Base-by-base conservation (phyloP, 495 filamentous ascomycete species). In the Neurospora sp. region DNA sequence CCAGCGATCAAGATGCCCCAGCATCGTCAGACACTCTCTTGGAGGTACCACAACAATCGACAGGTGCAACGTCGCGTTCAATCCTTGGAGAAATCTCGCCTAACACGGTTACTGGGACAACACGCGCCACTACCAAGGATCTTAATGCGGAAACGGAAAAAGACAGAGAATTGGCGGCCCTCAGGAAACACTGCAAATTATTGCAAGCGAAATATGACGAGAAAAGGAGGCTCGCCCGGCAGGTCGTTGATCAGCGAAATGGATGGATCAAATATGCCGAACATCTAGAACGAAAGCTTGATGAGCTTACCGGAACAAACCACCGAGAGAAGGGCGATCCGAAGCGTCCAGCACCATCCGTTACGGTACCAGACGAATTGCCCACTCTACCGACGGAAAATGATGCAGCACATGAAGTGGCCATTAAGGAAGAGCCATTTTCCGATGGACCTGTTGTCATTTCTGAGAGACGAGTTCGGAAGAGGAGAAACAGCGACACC, bases 391-490 rank as follows among this genome's bases (percentile, higher is more conserved):
- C 74, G 8, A 53, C 69, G 9, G 47, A 16, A 16, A 53, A 70
- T 8, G 18, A 1, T 7, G 38, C 44, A 18, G 53, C 47, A 14
- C 12, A 70, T 3, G 53, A 40, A 16, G 73, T 82, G 31, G 69
- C 16, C 3, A 76, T 85, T 39, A 85, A 86, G 70, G 22, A 74
- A 27, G 84, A 86, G 40, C 81, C 81, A 16, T 82, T 80, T 53
- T 86, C 85, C 9, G 85, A 88, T 73, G 73, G 73, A 18, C 81
- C 83, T 0, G 74, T 83, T 35, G 68, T 86, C n/a, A 77, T 86
- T 12, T 85, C 77, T 16, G 84, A 85, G 71, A 82, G 81, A n/a
- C 73, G 69, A 31, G 8, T 85, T 16, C 81, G 81, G 31, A 85
- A 86, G 71, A 79, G 85, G 68, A 86, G 81, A 53, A 73, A 76